Evolutionary conservation across 31 red algal species (phyloP), one percentile per base, ranked within the genome.

Genomic region (Endocladia muricata): DNA sequence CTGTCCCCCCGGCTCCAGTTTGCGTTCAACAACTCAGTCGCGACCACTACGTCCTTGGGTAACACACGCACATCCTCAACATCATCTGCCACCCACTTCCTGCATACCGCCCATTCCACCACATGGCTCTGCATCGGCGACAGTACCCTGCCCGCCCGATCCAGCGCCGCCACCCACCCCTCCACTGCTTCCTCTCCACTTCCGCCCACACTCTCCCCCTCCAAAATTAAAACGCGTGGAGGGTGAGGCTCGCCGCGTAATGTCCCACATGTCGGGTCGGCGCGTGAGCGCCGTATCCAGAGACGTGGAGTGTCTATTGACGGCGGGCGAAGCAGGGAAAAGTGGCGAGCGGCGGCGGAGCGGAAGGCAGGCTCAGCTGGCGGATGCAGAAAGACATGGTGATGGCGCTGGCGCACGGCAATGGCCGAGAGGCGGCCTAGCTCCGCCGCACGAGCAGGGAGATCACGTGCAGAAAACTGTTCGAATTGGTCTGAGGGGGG

Each of bases 1-100:
- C 49, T 66, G 11, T 64, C 58, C n/a, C 61, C 55, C 21, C 42
- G n/a, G 21, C 34, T 63, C 82, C 82, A 85, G 44, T 85, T 61
- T 1, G 82, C 82, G 54, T 85, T 85, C 15, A 85, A 34, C 17
- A 85, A 68, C 60, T 85, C 82, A 37, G 30, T 54, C 17, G 82
- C 68, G n/a, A 85, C 58, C n/a, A n/a, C n/a, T n/a, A n/a, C n/a
- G n/a, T n/a, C n/a, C n/a, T n/a, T n/a, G n/a, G n/a, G n/a, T 23
- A 76, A 11, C 52, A n/a, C 55, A 63, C 36, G 26, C 33, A 29
- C 36, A 3, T 9, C 22, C 17, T 11, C 23, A 22, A 29, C 19
- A 23, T 21, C 11, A 33, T 19, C 54, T 2, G 22, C 6, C 3
- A 11, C 55, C 64, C 49, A 8, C 3, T 1, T 17, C 69, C 68